Evolutionary conservation across 1,139 yeast species (phyloP).

Genomic region (Hanseniaspora uvarum): DNA sequence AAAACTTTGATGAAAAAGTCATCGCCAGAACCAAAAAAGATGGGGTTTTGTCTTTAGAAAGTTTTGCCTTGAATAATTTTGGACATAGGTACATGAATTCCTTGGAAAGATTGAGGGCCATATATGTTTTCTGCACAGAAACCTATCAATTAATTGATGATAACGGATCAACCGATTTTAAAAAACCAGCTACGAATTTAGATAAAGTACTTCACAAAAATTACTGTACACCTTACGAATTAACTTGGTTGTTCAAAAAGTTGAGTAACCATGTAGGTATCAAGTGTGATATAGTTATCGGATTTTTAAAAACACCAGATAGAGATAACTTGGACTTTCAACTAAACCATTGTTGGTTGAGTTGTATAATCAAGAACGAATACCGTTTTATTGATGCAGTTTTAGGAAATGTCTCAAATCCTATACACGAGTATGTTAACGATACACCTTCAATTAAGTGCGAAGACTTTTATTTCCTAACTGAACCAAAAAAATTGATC

Average conservation of each 20-base stretch:
- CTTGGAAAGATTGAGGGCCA: conserved; percentile 50
- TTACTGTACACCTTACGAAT: conserved; percentile 57
- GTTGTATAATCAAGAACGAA: conserved; percentile 61
- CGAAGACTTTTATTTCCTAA: conserved; percentile 58
- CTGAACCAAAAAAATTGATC: conserved; percentile 63
- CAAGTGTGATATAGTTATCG: conserved; percentile 65
- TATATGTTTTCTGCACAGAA: conserved; percentile 50
- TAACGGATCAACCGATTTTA: conserved; percentile 29
- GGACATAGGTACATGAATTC: conserved; percentile 37
- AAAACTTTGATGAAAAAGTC: conserved; percentile 29
- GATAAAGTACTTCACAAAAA: conserved; percentile 32
- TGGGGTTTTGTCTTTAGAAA: conserved; percentile 35
- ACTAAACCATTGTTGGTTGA: conserved; percentile 81
- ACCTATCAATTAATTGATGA: conserved; percentile 37
- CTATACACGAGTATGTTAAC: conserved; percentile 35
- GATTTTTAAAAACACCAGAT: conserved; percentile 74
- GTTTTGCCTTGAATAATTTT: conserved; percentile 30
- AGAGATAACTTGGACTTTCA: conserved; percentile 41
- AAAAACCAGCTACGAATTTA: conserved; percentile 27
- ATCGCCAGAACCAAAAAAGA: conserved; percentile 27
- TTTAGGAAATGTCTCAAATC: conserved; percentile 48
- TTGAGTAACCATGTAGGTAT: conserved; percentile 63
- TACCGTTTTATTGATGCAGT: conserved; percentile 71
- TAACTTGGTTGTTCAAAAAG: conserved; percentile 65
- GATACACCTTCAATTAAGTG: conserved; percentile 29